Conservation (phyloP, 1,284 basidiomycete genomes). For the Cerioporus squamosus region DNA sequence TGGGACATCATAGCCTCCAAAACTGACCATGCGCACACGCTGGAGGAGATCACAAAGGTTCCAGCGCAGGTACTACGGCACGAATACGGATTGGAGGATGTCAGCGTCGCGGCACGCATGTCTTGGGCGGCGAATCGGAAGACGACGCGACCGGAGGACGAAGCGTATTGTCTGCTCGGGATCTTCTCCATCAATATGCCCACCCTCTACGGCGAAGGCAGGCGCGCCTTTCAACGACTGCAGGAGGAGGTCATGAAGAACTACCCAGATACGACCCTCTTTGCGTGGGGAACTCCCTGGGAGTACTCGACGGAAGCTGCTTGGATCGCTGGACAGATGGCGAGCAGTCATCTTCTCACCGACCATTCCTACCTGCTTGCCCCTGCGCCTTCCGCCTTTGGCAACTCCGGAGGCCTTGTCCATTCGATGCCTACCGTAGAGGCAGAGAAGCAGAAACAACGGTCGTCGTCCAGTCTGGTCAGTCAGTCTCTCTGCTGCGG, state of each 20-base stretch:
- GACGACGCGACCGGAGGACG: slow-evolving; percentile 12
- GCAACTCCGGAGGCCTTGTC: not conserved
- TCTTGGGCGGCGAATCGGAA: slow-evolving; percentile 11
- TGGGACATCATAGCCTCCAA: slow-evolving; percentile 12
- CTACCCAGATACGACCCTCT: slow-evolving; percentile 7
- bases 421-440: not conserved
- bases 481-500: not conserved
- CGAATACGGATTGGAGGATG: not conserved
- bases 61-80: slow-evolving; percentile 1
- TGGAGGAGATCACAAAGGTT: slow-evolving; percentile 3
- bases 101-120: slow-evolving; percentile 11
- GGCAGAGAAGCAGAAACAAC: not conserved
- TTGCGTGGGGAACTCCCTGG: slow-evolving; percentile 9
- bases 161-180: slow-evolving; percentile 13
- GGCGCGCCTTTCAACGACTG: slow-evolving; percentile 8
- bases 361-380: slow-evolving; percentile 3
- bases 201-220: slow-evolving; percentile 12
- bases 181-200: slow-evolving; percentile 13
- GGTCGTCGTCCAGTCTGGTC: not conserved
- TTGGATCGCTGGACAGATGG: not conserved
- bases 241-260: slow-evolving; percentile 14
- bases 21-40: not conserved
- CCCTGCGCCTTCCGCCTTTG: slow-evolving; percentile 1
- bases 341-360: not conserved
- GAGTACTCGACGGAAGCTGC: not conserved